Conservation (phyloP, 768 basidiomycete genomes). For the Rhodocollybia butyracea region DNA sequence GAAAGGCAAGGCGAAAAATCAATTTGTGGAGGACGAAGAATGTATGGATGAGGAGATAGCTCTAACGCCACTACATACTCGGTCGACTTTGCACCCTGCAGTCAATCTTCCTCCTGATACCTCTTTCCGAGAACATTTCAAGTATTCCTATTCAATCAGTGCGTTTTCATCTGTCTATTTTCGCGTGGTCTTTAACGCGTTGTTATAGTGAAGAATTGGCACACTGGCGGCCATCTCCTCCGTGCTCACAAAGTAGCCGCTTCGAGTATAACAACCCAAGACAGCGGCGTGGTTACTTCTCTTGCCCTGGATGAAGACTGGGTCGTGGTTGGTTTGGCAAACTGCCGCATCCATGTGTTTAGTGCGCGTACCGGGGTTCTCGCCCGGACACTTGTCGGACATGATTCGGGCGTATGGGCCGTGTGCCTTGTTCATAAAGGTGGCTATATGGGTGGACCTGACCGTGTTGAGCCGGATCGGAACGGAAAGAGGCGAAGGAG, state of each 20-base stretch:
- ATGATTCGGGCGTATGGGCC: conserved; percentile 91
- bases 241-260: conserved; percentile 55
- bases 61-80: not conserved
- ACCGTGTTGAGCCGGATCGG: conserved; percentile 6
- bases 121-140: conserved; percentile 72
- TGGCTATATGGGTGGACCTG: conserved; percentile 33
- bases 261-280: conserved; percentile 31
- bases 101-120: conserved; percentile 22
- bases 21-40: not conserved
- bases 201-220: conserved; percentile 72
- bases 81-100: not conserved
- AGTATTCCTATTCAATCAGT: conserved; percentile 70
- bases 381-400: conserved; percentile 75
- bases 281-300: conserved; percentile 77
- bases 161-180: conserved; percentile 19
- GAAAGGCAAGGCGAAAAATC: conserved; percentile 4
- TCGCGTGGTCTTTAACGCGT: conserved; percentile 5
- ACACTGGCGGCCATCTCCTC: conserved; percentile 67
- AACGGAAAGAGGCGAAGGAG: conserved; percentile 1
- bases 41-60: not conserved
- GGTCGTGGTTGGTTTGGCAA: conserved; percentile 88
- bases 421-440: conserved; percentile 74
- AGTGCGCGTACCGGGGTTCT: conserved; percentile 75
- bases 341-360: conserved; percentile 82
- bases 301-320: conserved; percentile 80